Evolutionary conservation across 768 basidiomycete species (phyloP).

Genomic region (Tulasnella sp.): DNA sequence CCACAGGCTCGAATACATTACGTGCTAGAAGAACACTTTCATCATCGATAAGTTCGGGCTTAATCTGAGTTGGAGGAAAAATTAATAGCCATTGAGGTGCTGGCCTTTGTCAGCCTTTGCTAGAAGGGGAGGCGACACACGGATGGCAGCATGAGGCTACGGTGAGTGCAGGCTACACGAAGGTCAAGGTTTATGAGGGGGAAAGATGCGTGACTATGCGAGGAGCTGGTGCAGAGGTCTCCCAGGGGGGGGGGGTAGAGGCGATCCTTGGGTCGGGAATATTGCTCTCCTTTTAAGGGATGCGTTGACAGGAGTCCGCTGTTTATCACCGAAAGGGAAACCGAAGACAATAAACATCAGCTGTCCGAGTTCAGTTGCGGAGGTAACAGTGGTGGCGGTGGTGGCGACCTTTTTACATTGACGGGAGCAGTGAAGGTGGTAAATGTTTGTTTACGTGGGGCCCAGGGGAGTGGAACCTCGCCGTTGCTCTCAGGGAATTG

Average conservation of each 20-base stretch:
- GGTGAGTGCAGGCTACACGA: not conserved
- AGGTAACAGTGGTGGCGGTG: too few relatives aligned
- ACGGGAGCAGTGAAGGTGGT: too few relatives aligned
- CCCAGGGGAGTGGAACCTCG: not conserved
- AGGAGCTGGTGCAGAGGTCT: not conserved
- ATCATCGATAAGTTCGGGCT: conserved; percentile 39
- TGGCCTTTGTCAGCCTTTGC: not conserved
- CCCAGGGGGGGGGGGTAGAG: not conserved
- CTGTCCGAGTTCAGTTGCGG: too few relatives aligned
- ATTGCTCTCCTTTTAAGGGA: not conserved
- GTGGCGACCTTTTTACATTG: too few relatives aligned
- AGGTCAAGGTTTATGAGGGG: not conserved
- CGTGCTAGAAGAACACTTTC: conserved; percentile 11
- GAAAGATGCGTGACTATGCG: not conserved
- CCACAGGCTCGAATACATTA: not conserved
- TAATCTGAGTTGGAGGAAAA: conserved; percentile 31
- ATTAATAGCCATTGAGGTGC: not conserved
- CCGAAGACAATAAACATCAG: too few relatives aligned
- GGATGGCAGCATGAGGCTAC: not conserved
- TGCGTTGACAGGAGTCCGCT: not conserved
- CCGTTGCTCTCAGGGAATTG: not conserved
- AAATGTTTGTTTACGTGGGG: too few relatives aligned
- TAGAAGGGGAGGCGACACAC: not conserved
- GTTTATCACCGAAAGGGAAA: not conserved
- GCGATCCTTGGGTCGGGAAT: not conserved